Base-by-base conservation (phyloP, 2,329 filamentous ascomycete genomes). In the Rasamsonia emersonii region DNA sequence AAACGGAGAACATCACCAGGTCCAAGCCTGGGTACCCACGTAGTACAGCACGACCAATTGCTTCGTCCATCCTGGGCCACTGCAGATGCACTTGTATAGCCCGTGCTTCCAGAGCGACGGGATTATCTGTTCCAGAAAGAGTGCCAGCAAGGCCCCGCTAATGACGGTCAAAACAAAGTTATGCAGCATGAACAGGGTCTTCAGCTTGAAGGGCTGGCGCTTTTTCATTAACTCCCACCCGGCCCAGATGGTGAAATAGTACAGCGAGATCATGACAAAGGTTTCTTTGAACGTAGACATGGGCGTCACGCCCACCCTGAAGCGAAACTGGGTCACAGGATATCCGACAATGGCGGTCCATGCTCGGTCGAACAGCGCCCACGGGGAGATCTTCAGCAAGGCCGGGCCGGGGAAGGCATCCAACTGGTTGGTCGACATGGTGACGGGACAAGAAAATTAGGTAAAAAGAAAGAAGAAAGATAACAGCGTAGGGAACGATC, bases 11-110 rank as follows among this genome's bases (percentile, higher is more conserved):
- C 13, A 18, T 16, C 9, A 7, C 15, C n/a, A n/a, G 23, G 14
- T 4, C 6, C 6, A 17, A 16, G 10, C n/a, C n/a, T n/a, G 10
- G 32, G 15, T 2, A 70, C 85, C 47, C 68, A 93, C 86, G 60
- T 93, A 94, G 73, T 94, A 94, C 42, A 94, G 71, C 42, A 89
- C 78, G 38, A 93, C 85, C 48, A 94, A 65, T 46, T 79, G 82
- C 61, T 88, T 79, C 13, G 86, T 93, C 86, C 86, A 94, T 41
- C 86, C 86, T 38, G 86, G 86, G 3, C 78, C 67, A 33, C 47
- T 42, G 30, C 86, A 94, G 53, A 94, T 91, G 47, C 83, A 73
- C 51, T 81, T 77, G 68, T 93, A 93, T 46, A 93, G 65, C 30
- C 86, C 86, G 47, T 81, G 68, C 44, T 81, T 77, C 47, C 73